Evolutionary conservation across 1,284 basidiomycete species (phyloP), one percentile per base, ranked within the genome.

Genomic region (Malassezia slooffiae): DNA sequence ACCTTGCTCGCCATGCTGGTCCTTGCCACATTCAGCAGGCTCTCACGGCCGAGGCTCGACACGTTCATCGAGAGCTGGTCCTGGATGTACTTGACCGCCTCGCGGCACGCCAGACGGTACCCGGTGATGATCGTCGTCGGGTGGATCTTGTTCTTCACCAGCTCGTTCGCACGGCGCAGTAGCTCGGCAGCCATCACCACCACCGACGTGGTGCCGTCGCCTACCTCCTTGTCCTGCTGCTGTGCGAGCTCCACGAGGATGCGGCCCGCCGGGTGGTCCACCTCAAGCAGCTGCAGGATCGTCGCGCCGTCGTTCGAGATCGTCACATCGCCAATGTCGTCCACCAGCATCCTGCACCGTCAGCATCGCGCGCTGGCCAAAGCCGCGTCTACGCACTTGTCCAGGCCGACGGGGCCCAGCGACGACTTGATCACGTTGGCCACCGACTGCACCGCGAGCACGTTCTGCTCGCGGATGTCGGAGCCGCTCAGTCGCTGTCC

Each of bases 221-320:
- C 93, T 23, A 99, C 93, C 74, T 99, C 93, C 71, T 91, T 95
- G 72, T 99, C 93, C 73, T 97, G 91, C 70, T 97, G 96, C 74
- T 96, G 89, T 1, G 93, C 90, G 33, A 99, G 81, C 72, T 96
- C 90, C 40, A 97, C 91, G 55, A 99, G 86, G 53, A 97, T 91
- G 52, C 87, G 81, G 24, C 74, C 89, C 5, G 91, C 88, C 32
- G 91, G 89, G 69, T 95, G 88, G 58, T 90, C 68, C 39, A 95
- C 89, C 32, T 87, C 81, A 34, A 96, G 75, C 17, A 97, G 77
- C 26, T 85, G 82, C 32, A 97, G 80, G 60, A 99, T 99, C 23
- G 93, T 97, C 19, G 93, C 93, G 38, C 93, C 93, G 74, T 97
- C 93, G 73, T 99, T 99, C 45, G 91, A 95, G 71, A 99, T 97